Evolutionary conservation across 2,329 filamentous ascomycete genomes (phyloP).

Genomic region (Cladophialophora carrionii): DNA sequence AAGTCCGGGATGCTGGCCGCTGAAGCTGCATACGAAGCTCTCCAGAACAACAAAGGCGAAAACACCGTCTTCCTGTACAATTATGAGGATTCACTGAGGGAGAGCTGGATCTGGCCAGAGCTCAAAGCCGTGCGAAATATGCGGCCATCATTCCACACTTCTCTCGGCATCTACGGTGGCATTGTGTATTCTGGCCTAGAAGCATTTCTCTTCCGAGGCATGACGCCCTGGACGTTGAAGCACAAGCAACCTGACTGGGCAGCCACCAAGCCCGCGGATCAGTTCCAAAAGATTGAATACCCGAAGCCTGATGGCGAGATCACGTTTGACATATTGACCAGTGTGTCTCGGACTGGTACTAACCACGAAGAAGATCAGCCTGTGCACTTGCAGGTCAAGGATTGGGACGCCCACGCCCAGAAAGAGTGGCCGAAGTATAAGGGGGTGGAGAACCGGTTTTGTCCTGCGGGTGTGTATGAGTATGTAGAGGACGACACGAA

Average conservation of each 20-base stretch:
- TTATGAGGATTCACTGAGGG: conserved; percentile 86
- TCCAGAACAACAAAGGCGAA: conserved; percentile 59
- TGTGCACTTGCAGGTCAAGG: conserved; percentile 89
- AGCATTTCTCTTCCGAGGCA: conserved; percentile 82
- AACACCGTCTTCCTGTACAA: conserved; percentile 84
- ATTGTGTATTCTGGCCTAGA: conserved; percentile 92
- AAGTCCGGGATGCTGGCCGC: conserved; percentile 95
- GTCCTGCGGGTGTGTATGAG: conserved; percentile 95
- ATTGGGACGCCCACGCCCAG: conserved; percentile 88
- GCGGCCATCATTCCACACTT: conserved; percentile 88
- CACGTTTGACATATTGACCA: conserved; percentile 93
- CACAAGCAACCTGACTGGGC: conserved; percentile 78
- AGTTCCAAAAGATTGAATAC: conserved; percentile 89
- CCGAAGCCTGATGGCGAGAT: conserved; percentile 95
- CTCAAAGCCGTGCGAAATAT: conserved; percentile 96
- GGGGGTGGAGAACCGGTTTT: conserved; percentile 94
- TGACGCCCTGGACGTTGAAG: conserved; percentile 86
- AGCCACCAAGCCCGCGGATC: conserved; percentile 76
- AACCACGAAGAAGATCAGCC: conserved; percentile 99
- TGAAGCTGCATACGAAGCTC: conserved; percentile 81
- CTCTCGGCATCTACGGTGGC: conserved; percentile 85
- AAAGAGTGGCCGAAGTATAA: conserved; percentile 84
- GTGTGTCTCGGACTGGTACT: conserved; percentile 90
- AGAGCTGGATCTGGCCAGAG: conserved; percentile 90
- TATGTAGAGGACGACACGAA: conserved; percentile 92